Evolutionary conservation across 768 basidiomycete genomes (phyloP), one percentile per base, ranked within the genome.

Genomic region (Psilocybe cyanescens): DNA sequence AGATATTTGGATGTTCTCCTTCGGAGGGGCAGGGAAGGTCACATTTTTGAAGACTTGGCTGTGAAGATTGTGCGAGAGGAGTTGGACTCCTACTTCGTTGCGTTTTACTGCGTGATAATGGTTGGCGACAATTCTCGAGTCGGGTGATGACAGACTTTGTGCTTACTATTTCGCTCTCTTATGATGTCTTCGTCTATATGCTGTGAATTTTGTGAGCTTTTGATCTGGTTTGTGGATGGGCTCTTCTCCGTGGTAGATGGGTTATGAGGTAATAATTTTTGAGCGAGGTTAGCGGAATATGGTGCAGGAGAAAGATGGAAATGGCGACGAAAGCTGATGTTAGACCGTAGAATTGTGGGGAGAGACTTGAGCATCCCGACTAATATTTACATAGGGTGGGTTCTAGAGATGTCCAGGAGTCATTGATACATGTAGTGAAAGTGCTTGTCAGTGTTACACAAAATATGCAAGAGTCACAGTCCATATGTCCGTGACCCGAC

Each of bases 61-160:
- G 72, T 95, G 95, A 6, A 97, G 76, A n/a, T 79, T 78, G 8
- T 86, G 84, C 14, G 95, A 92, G 56, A 99, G 86, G 58, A 97
- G 86, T 71, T 99, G 96, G 6, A 98, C 95, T n/a, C 96, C 96
- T 45, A 95, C 81, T 62, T 90, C 86, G 70, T 97, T 98, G 57
- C 94, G 84, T 71, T 88, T 86, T 61, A 81, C 88, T 88, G 59
- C 24, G 24, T 24, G 24, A 24, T 24, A 24, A 2, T 24, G 24
- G 24, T 24, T 24, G 24, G 24, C 24, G 5, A 59, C 49, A 29
- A n/a, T 24, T 46, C 46, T 47, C 5, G 6, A 8, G 29, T 57
- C n/a, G 45, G 41, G 24, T 31, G 17, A 45, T 53, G 49, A 44
- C 17, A 48, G 4, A 24, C 1, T 4, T 2, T 7, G 29, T 3